These are phyloP conservation scores for Epithele typhae DNA, from an alignment of 768 basidiomycete species.

Conservation along the genomic window DNA sequence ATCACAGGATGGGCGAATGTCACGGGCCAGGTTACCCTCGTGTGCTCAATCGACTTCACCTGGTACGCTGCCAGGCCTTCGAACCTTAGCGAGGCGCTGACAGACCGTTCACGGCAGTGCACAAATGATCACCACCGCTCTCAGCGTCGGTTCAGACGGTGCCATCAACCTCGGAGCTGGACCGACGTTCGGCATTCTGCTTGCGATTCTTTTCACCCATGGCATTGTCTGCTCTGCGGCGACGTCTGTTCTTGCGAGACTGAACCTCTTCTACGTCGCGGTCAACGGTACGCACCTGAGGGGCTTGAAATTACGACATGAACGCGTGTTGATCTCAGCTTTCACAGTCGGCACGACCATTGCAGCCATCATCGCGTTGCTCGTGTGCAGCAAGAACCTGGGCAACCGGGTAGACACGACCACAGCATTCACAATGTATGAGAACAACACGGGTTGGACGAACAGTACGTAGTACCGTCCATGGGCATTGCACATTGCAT, in stretches of 20 bases:
- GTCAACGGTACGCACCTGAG: slow-evolving; percentile 63
- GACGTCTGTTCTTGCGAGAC: slow-evolving; percentile 55
- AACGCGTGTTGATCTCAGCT: background rate
- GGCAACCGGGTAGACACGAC: slow-evolving; percentile 51
- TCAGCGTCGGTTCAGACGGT: slow-evolving; percentile 57
- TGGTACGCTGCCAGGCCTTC: slow-evolving; percentile 32
- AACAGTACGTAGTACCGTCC: slow-evolving; percentile 39
- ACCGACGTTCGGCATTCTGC: slow-evolving; percentile 62
- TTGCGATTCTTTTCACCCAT: slow-evolving; percentile 62
- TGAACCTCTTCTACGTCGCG: slow-evolving; percentile 67
- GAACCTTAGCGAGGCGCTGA: too few species aligned
- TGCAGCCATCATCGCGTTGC: slow-evolving; percentile 55
- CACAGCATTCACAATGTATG: slow-evolving; percentile 64
- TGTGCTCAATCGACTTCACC: slow-evolving; percentile 73
- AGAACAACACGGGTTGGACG: slow-evolving; percentile 68
- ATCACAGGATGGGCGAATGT: slow-evolving; percentile 73
- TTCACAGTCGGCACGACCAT: slow-evolving; percentile 52
- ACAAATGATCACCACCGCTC: slow-evolving; percentile 73
- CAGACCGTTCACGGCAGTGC: slow-evolving; percentile 35
- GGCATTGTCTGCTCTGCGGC: slow-evolving; percentile 70
- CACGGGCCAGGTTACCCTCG: slow-evolving; percentile 64
- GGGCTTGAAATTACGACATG: slow-evolving; percentile 10
- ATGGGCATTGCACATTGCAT: background rate
- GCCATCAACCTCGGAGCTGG: slow-evolving; percentile 47
- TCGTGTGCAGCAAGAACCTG: slow-evolving; percentile 47